Evolutionary conservation across 2,329 filamentous ascomycete species (phyloP), one percentile per base, ranked within the genome.

Genomic region (Ceratocystis harringtonii): DNA sequence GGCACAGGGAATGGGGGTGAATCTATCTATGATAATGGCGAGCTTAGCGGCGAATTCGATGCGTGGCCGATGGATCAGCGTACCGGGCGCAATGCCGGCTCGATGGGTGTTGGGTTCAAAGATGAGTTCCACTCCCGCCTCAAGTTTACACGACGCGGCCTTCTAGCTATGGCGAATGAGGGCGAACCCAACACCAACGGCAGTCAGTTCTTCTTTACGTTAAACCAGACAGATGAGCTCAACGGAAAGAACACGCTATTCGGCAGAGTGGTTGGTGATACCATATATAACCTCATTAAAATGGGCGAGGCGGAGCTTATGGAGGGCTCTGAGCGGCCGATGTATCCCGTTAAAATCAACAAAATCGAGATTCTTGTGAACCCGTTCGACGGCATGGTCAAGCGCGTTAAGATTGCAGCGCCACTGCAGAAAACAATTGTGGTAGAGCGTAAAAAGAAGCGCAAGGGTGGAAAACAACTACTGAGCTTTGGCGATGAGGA

Each of bases 121-220:
- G 92, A 97, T 77, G 94, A 99, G 74, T 88, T 96, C 70, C 92
- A 97, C 75, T 90, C 87, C 70, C 83, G 94, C 41, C 79, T 99
- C 70, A 95, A 95, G 74, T 97, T 94, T 79, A 97, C 95, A 71
- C 81, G 94, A 61, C 82, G 94, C 68, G 94, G 94, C 0, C 77
- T 97, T 70, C 76, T 99, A 70, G 94, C 89, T n/a, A 96, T 97
- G 91, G 94, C 94, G 32, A 97, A 97, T 75, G 87, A 89, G 68
- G 87, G 91, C 58, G 78, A 77, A 63, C 81, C 82, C 36, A 81
- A 92, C 71, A 89, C 89, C 65, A 97, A 97, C 76, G 89, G 90
- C 43, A 96, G 90, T 74, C 94, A 99, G 75, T 97, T 97, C 79
- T 99, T 99, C 78, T 86, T 99, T 68, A 97, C 94, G 0, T 77